Base-by-base conservation (phyloP, 495 filamentous ascomycete genomes). In the Jackrogersella minutella region DNA sequence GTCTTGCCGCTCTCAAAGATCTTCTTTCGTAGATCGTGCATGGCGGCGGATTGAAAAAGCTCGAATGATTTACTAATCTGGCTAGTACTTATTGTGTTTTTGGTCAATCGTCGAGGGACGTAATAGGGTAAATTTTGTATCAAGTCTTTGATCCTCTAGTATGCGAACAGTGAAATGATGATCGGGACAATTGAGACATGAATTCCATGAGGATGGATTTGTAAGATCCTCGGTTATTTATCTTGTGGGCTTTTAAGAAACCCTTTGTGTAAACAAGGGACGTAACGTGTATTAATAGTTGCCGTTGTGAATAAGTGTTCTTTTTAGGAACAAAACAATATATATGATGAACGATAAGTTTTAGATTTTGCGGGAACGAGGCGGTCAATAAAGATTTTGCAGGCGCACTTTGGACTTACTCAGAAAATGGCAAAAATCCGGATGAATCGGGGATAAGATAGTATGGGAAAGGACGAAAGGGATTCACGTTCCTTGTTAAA, bases 1-100 rank as follows among this genome's bases (percentile, higher is more conserved):
- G 94, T 99, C 82, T 99, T 99, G 74, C 88, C 87, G 79, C 89
- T 91, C 81, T 93, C 91, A 21, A 81, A 72, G 31, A 91, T 92
- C 75, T 91, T 91, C 73, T 93, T 88, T 70, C 91, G 86, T 54
- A 97, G 85, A 70, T 92, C 88, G 74, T 83, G 88, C 91, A 92
- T 93, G 36, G 82, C 67, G 40, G 34, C 28, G 1, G 13, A 17
- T 19, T 47, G 30, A n/a, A 50, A n/a, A n/a, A 5, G 47, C 14
- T 47, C 41, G 17, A 49, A 58, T 24, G 11, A 8, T 30, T 66
- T 34, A 21, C 9, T 64, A 43, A 22, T 33, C 24, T 16, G n/a
- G 22, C 30, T 11, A 21, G 31, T 13, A 41, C 28, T 55, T 58
- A 22, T 28, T 22, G 26, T 31, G 36, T 41, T 40, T 16, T 16